Evolutionary conservation across 2,329 filamentous ascomycete genomes (phyloP).

Genomic region (Periconia sp.): DNA sequence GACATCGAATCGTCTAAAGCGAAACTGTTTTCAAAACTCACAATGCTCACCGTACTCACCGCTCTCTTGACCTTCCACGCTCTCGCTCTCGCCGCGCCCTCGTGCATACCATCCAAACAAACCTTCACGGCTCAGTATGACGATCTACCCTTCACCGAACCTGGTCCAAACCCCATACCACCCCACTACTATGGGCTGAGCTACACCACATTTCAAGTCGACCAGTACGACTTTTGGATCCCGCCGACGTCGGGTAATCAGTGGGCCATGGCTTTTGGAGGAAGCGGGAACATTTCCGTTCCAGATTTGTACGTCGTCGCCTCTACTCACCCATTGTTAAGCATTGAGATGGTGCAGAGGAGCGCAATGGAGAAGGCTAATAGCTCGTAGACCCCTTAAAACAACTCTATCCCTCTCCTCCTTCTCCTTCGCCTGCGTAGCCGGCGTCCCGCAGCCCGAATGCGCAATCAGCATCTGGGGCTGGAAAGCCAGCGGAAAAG

Average conservation of each 20-base stretch:
- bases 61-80: slow-evolving; percentile 1
- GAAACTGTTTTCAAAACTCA: not conserved
- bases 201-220: slow-evolving; percentile 26
- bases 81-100: slow-evolving; percentile 8
- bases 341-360: not conserved
- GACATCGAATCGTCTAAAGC: not conserved
- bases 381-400: slow-evolving; percentile 19
- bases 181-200: slow-evolving; percentile 21
- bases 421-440: slow-evolving; percentile 25
- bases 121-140: slow-evolving; percentile 21
- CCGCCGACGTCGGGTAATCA: slow-evolving; percentile 25
- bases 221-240: slow-evolving; percentile 26
- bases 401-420: slow-evolving; percentile 20
- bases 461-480: slow-evolving; percentile 30
- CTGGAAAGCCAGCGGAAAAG: slow-evolving; percentile 12
- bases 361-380: too few relatives aligned
- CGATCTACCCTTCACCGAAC: slow-evolving; percentile 21
- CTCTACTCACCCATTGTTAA: not conserved
- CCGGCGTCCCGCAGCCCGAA: slow-evolving; percentile 26
- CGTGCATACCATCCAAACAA: slow-evolving; percentile 10
- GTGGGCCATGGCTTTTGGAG: slow-evolving; percentile 26
- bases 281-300: slow-evolving; percentile 24
- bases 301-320: slow-evolving; percentile 14
- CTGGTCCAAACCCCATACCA: slow-evolving; percentile 18
- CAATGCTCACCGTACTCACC: slow-evolving; percentile 8